phyloP scores from a whole-genome alignment of 2,329 filamentous ascomycete species.

The Lachnellula subtilissima region DNA sequence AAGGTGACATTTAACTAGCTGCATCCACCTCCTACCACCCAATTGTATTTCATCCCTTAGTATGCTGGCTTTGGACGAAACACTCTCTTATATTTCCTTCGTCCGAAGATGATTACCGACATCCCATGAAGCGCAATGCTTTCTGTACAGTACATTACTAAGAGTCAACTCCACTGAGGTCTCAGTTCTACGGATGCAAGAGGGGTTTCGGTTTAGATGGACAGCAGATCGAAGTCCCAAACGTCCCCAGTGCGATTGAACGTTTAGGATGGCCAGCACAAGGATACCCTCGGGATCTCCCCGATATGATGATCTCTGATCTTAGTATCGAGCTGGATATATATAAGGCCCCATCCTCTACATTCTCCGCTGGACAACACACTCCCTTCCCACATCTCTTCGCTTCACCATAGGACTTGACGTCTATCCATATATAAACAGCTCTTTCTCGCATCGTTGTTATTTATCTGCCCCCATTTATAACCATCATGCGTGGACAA shows the following conservation, averaged over 20 bases:
- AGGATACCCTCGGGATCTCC: background rate
- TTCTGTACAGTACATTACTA: too few species aligned
- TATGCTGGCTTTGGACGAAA: too few species aligned
- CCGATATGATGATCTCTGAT: background rate
- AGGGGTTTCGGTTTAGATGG: background rate
- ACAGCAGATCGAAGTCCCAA: background rate
- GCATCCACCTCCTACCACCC: too few species aligned
- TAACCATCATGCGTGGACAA: constrained; percentile 17
- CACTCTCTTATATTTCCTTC: too few species aligned
- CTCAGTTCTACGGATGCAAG: background rate
- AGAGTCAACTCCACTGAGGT: background rate
- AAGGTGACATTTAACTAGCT: background rate
- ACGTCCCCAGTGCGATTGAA: too few species aligned
- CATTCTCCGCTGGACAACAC: too few species aligned
- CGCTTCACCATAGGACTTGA: constrained; percentile 5
- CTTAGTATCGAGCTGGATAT: background rate
- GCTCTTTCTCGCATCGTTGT: background rate
- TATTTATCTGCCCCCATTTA: background rate
- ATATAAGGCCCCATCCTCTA: background rate
- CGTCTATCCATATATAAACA: background rate
- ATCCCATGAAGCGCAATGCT: background rate
- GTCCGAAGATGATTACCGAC: background rate
- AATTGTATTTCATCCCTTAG: too few species aligned
- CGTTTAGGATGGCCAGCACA: background rate
- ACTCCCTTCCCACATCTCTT: background rate